Evolutionary conservation across 1,284 basidiomycete genomes (phyloP).

Genomic region (Melampsora larici-populina): DNA sequence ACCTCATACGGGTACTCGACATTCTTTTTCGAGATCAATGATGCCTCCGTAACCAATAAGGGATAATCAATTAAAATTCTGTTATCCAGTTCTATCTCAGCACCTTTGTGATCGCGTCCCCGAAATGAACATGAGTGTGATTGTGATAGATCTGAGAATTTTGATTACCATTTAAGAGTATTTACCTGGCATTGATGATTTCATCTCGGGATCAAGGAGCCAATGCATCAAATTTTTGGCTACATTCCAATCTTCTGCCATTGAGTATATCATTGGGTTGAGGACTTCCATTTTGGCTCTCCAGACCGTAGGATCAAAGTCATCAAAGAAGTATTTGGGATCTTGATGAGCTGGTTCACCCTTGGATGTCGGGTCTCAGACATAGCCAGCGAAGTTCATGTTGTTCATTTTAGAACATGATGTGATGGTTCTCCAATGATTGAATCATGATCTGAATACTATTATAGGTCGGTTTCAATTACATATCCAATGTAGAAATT

Average conservation of each 20-base stretch:
- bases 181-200: conserved; percentile 16
- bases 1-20: too few relatives aligned
- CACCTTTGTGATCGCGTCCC: conserved; percentile 47
- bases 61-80: conserved; percentile 69
- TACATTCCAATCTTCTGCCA: conserved; percentile 55
- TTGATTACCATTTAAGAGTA: not conserved
- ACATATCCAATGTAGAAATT: too few relatives aligned
- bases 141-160: not conserved
- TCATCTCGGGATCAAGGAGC: conserved; percentile 37
- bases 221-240: conserved; percentile 6
- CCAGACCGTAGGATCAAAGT: conserved; percentile 89
- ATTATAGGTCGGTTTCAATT: too few relatives aligned
- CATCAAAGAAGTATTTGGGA: conserved; percentile 70
- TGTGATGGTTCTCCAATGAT: too few relatives aligned
- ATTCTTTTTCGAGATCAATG: conserved; percentile 88
- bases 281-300: conserved; percentile 78
- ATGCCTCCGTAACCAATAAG: conserved; percentile 86
- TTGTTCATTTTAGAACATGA: too few relatives aligned
- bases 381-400: too few relatives aligned
- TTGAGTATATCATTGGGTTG: conserved; percentile 78
- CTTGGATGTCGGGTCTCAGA: too few relatives aligned
- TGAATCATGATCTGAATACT: too few relatives aligned
- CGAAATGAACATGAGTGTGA: not conserved
- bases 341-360: conserved; percentile 53
- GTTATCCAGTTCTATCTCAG: conserved; percentile 47